Base-by-base conservation (phyloP, 495 filamentous ascomycete genomes). In the Penicillium crystallinum region DNA sequence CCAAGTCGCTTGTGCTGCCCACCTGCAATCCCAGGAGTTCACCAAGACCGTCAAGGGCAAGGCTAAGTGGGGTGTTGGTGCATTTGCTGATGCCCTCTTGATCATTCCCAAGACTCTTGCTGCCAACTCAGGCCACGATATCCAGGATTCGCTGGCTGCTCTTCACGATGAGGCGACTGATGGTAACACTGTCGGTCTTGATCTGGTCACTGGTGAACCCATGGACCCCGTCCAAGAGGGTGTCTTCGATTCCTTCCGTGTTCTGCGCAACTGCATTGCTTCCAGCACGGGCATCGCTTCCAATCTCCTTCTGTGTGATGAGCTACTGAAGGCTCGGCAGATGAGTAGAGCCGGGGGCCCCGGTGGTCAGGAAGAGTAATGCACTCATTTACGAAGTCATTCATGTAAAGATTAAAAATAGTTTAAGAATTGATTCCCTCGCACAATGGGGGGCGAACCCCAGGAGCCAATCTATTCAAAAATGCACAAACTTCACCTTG, bases 91-190 rank as follows among this genome's bases (percentile, higher is more conserved):
- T 71, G 91, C 93, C 19, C 79, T 98, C 36, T 69, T 97, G 52
- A 75, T 97, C 53, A 97, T 98, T 56, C 93, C 93, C 40, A 98
- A 98, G 80, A 97, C 91, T 14, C 81, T 98, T 33, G 93, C 93
- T 12, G 91, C 92, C 59, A 98, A 98, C 65, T 87, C 89, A 38
- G 93, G 95, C 50, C 91, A 95, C 61, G 93, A 98, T 67, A 87
- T 98, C 50, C 95, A 97, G 71, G 93, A 98, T 52, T 64, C 64
- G 85, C 85, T 99, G 63, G 90, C 91, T 35, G 77, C 76, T 18
- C 77, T 99, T 38, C 87, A 93, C 63, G 90, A 96, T 61, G 95
- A 96, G 67, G 79, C 85, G 38, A 70, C 77, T 4, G 88, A 96
- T 17, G 93, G 93, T 35, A 89, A 96, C 59, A 63, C 86, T 17